Evolutionary conservation across 2,329 filamentous ascomycete species (phyloP).

Genomic region (Peltaster fructicola): DNA sequence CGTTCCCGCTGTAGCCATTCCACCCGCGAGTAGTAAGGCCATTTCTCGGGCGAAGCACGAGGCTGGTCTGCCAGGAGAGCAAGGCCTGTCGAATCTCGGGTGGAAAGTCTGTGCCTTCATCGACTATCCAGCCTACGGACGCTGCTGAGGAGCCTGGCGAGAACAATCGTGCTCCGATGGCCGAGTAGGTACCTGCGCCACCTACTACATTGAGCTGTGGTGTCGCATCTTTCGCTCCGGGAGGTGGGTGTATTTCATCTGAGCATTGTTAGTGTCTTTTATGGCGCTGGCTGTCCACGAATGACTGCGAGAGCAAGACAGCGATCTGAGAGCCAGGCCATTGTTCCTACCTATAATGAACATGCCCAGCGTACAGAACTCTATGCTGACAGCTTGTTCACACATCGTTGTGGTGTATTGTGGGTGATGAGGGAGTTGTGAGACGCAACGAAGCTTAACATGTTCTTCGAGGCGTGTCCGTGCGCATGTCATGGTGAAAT

Average conservation of each 20-base stretch:
- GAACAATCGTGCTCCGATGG: slow-evolving; percentile 75
- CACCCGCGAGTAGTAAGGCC: slow-evolving; percentile 75
- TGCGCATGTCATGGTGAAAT: no score
- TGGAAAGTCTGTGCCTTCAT: slow-evolving; percentile 79
- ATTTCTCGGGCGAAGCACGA: slow-evolving; percentile 46
- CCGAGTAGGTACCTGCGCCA: slow-evolving; percentile 73
- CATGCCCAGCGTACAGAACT: slow-evolving; percentile 45
- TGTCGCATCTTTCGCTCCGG: slow-evolving; percentile 36
- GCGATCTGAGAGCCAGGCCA: not conserved
- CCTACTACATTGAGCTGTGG: slow-evolving; percentile 64
- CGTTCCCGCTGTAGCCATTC: slow-evolving; percentile 64
- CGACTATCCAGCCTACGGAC: slow-evolving; percentile 75
- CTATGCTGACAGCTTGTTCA: slow-evolving; percentile 19
- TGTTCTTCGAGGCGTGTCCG: not conserved
- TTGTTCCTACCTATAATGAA: slow-evolving; percentile 40
- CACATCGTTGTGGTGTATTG: no score
- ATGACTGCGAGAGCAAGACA: slow-evolving; percentile 2
- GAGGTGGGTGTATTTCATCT: slow-evolving; percentile 84
- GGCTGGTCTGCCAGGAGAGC: slow-evolving; percentile 57
- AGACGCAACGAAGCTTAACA: not conserved
- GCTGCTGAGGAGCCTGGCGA: slow-evolving; percentile 53
- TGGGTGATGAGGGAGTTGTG: not conserved
- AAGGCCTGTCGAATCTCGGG: slow-evolving; percentile 44
- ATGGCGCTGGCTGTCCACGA: not conserved
- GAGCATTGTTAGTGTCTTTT: slow-evolving; percentile 8